These are phyloP conservation scores for Hortiboletus campestris DNA, from an alignment of 768 basidiomycete genomes.

Conservation along the genomic window DNA sequence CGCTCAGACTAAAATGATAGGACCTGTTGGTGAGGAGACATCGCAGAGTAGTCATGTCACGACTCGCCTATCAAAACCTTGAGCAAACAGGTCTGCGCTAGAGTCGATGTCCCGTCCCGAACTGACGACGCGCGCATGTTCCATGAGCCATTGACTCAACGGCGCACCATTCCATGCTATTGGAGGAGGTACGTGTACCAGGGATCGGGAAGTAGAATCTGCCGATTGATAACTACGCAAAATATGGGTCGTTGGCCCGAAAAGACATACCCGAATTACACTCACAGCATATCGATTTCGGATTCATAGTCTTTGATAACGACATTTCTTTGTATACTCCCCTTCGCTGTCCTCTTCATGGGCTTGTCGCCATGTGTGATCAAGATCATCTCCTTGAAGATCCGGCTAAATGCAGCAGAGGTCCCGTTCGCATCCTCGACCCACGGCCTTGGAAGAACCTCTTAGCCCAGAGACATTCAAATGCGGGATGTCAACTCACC, in stretches of 20 bases:
- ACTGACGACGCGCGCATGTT: not conserved
- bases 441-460: conserved; percentile 26
- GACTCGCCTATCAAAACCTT: conserved; percentile 34
- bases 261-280: not conserved
- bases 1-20: no score
- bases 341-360: conserved; percentile 37
- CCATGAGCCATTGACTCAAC: conserved; percentile 14
- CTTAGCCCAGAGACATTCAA: not conserved
- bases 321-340: conserved; percentile 19
- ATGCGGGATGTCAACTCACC: conserved; percentile 14
- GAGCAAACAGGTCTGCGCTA: conserved; percentile 20
- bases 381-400: conserved; percentile 54
- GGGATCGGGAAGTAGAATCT: not conserved
- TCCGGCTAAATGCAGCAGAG: conserved; percentile 39
- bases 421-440: conserved; percentile 41
- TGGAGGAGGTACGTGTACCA: not conserved
- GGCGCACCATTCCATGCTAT: not conserved
- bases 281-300: conserved; percentile 27
- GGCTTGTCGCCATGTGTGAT: conserved; percentile 40
- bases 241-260: not conserved
- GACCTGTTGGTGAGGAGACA: no score
- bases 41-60: no score
- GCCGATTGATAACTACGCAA: conserved; percentile 2
- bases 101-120: conserved; percentile 1
- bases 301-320: conserved; percentile 21